These are phyloP conservation scores for Phialocephala subalpina DNA, from an alignment of 2,329 filamentous ascomycete species.

Conservation along the genomic window DNA sequence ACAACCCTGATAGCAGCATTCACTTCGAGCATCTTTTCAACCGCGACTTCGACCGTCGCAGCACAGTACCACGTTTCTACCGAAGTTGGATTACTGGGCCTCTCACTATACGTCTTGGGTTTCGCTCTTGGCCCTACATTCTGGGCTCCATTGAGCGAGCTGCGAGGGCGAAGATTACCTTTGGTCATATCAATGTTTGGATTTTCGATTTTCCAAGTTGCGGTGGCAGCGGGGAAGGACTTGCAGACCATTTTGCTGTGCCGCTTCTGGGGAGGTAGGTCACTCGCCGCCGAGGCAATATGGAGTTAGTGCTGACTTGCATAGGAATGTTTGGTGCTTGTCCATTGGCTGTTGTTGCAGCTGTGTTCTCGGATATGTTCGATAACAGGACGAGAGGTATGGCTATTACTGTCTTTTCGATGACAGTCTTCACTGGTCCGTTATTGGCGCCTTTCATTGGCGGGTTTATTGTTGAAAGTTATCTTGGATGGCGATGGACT, in stretches of 20 bases:
- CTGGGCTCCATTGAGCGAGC: conserved; percentile 77
- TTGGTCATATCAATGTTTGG: conserved; percentile 69
- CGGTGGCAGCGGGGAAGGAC: conserved; percentile 70
- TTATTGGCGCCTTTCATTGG: conserved; percentile 74
- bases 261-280: conserved; percentile 76
- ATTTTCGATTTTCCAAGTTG: conserved; percentile 74
- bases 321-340: conserved; percentile 70
- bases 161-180: conserved; percentile 71
- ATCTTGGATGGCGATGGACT: conserved; percentile 78
- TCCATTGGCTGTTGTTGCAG: conserved; percentile 72
- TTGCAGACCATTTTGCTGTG: conserved; percentile 75
- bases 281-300: background rate
- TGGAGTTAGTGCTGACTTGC: conserved; percentile 17
- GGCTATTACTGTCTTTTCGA: conserved; percentile 65
- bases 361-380: conserved; percentile 77
- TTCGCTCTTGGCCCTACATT: conserved; percentile 77
- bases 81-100: conserved; percentile 70
- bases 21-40: conserved; percentile 77
- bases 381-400: conserved; percentile 67
- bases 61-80: conserved; percentile 64
- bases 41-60: conserved; percentile 66
- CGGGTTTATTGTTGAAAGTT: conserved; percentile 68
- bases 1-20: conserved; percentile 78
- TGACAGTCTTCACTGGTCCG: conserved; percentile 72
- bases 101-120: conserved; percentile 75